These are phyloP conservation scores for Basidiobolus meristosporus DNA, from an alignment of 371 early-diverging fungal genomes.

Conservation along the genomic window DNA sequence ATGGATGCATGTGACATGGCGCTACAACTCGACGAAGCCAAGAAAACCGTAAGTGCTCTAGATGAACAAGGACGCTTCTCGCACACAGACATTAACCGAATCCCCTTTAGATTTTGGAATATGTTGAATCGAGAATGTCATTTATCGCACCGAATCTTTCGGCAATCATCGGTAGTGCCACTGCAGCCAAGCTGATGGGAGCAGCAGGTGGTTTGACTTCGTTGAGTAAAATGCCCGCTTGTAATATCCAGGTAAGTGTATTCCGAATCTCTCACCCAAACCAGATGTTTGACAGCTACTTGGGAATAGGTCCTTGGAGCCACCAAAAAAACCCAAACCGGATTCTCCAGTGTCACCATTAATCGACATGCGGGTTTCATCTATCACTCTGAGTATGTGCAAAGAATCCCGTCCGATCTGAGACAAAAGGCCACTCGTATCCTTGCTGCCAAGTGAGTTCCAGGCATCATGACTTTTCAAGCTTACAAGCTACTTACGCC, in stretches of 20 bases:
- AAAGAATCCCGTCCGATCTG: constrained; percentile 46
- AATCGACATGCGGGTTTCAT: constrained; percentile 66
- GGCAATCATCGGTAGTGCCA: constrained; percentile 64
- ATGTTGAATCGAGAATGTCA: constrained; percentile 82
- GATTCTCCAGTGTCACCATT: constrained; percentile 52
- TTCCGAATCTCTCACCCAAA: not conserved
- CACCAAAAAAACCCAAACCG: constrained; percentile 40
- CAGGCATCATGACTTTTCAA: not conserved
- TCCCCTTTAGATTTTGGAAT: constrained; percentile 41
- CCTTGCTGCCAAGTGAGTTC: constrained; percentile 57
- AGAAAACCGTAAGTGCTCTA: constrained; percentile 21
- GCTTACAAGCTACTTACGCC: not conserved
- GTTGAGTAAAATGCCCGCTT: constrained; percentile 77
- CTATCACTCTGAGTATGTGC: constrained; percentile 52
- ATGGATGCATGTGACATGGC: constrained; percentile 69
- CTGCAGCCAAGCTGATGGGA: constrained; percentile 81
- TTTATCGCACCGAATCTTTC: constrained; percentile 90
- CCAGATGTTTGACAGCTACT: not conserved
- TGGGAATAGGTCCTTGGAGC: constrained; percentile 21
- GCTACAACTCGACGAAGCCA: constrained; percentile 45
- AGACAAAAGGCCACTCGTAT: constrained; percentile 57
- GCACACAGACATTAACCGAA: not conserved
- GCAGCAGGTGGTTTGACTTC: constrained; percentile 79
- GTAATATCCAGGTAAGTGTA: constrained; percentile 53
- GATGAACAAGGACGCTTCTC: not conserved